Evolutionary conservation across 352 stramenopile genomes (phyloP).

Genomic region (Hyaloperonospora arabidopsidis): DNA sequence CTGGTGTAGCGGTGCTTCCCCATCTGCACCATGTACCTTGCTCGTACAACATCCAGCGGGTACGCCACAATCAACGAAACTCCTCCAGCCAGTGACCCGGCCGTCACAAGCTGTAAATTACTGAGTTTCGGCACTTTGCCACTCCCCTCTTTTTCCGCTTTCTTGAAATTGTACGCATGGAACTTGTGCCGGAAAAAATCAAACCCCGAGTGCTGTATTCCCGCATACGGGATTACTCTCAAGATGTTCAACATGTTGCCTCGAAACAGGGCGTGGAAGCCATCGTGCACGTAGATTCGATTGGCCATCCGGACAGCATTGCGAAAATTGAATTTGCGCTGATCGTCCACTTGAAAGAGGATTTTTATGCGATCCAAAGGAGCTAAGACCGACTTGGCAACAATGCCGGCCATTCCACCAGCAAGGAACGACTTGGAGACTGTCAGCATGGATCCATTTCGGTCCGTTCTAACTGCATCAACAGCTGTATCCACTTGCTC

Average conservation of each 20-base stretch:
- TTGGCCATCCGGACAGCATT: constrained; percentile 52
- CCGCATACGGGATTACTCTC: constrained; percentile 68
- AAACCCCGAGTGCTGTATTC: constrained; percentile 77
- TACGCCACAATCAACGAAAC: constrained; percentile 72
- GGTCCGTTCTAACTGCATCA: constrained; percentile 9
- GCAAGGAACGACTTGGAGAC: constrained; percentile 81
- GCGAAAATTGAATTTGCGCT: constrained; percentile 61
- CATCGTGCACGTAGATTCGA: constrained; percentile 66
- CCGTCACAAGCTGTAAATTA: constrained; percentile 67
- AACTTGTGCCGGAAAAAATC: constrained; percentile 79
- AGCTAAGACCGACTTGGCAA: constrained; percentile 65
- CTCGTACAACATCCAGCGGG: constrained; percentile 73
- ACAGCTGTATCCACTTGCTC: constrained; percentile 8
- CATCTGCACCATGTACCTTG: constrained; percentile 84
- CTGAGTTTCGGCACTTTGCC: constrained; percentile 52
- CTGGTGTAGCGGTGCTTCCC: constrained; percentile 67
- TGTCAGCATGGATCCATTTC: constrained; percentile 45
- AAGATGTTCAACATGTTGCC: constrained; percentile 77
- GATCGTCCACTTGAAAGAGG: constrained; percentile 77
- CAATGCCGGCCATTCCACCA: constrained; percentile 60
- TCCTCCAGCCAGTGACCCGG: constrained; percentile 62
- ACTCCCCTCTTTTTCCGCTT: constrained; percentile 28
- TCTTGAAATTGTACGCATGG: constrained; percentile 64
- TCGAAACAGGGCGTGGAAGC: constrained; percentile 60
- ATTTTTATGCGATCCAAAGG: constrained; percentile 82